Conservation (phyloP, 1,284 basidiomycete species). For the Apiotrichum siamense region DNA sequence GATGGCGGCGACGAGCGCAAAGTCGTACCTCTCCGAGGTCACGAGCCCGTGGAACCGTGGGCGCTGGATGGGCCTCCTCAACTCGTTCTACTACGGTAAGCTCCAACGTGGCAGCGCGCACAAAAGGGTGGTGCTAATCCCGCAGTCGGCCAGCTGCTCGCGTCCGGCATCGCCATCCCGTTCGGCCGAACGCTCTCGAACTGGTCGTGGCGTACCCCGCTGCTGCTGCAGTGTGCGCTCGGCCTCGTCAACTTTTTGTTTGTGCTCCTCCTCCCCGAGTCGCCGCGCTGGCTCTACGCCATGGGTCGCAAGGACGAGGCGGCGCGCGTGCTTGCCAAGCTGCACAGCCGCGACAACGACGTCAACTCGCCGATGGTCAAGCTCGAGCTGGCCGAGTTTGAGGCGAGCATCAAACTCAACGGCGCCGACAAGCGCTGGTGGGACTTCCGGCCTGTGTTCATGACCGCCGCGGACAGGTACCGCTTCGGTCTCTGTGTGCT, state of each 20-base stretch:
- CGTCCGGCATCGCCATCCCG: conserved; percentile 54
- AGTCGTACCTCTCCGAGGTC: conserved; percentile 54
- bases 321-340: conserved; percentile 19
- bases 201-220: conserved; percentile 53
- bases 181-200: conserved; percentile 50
- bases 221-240: conserved; percentile 52
- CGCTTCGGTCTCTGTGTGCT: conserved; percentile 54
- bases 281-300: conserved; percentile 52
- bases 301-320: conserved; percentile 18
- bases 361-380: conserved; percentile 53
- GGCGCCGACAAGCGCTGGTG: conserved; percentile 49
- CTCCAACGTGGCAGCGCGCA: neutral
- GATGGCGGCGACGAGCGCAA: conserved; percentile 52
- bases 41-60: conserved; percentile 53
- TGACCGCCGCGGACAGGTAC: conserved; percentile 50
- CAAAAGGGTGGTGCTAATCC: neutral
- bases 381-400: conserved; percentile 55
- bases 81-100: conserved; percentile 50
- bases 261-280: conserved; percentile 42
- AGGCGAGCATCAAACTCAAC: conserved; percentile 49
- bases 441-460: conserved; percentile 56
- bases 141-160: conserved; percentile 53
- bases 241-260: conserved; percentile 51
- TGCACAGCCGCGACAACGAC: conserved; percentile 53
- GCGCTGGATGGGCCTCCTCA: conserved; percentile 52